These are phyloP conservation scores for Austroboletus niveus DNA, from an alignment of 1,284 basidiomycete genomes.

Conservation along the genomic window DNA sequence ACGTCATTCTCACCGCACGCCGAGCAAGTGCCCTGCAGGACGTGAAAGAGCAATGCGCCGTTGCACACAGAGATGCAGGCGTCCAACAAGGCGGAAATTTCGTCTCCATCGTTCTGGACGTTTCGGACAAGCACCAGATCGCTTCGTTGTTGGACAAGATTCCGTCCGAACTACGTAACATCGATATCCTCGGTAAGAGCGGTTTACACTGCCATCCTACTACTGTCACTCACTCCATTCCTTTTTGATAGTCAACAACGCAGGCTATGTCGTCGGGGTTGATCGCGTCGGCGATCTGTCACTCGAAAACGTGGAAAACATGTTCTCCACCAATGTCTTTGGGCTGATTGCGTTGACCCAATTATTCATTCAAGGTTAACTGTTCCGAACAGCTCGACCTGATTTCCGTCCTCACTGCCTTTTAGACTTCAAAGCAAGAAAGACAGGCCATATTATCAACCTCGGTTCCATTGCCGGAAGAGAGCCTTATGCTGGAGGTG, in stretches of 20 bases:
- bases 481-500: slow-evolving; percentile 89
- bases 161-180: slow-evolving; percentile 60
- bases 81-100: slow-evolving; percentile 73
- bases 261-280: slow-evolving; percentile 81
- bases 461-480: slow-evolving; percentile 91
- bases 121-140: slow-evolving; percentile 71
- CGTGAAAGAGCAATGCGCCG: slow-evolving; percentile 63
- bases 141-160: slow-evolving; percentile 65
- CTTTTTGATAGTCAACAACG: slow-evolving; percentile 70
- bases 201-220: slow-evolving; percentile 1
- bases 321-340: slow-evolving; percentile 93
- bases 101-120: slow-evolving; percentile 66
- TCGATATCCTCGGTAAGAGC: slow-evolving; percentile 72
- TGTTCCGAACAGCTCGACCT: neutral
- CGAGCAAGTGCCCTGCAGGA: slow-evolving; percentile 61
- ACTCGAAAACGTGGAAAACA: slow-evolving; percentile 74
- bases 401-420: neutral
- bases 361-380: slow-evolving; percentile 66
- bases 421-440: slow-evolving; percentile 85
- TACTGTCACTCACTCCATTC: neutral
- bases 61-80: slow-evolving; percentile 71
- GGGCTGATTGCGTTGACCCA: slow-evolving; percentile 86
- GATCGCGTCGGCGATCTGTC: slow-evolving; percentile 82
- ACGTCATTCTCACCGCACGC: slow-evolving; percentile 74
- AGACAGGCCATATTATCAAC: slow-evolving; percentile 92